These are phyloP conservation scores for Pinus albicaulis DNA, from an alignment of 75 land plant species.

Conservation along the genomic window DNA sequence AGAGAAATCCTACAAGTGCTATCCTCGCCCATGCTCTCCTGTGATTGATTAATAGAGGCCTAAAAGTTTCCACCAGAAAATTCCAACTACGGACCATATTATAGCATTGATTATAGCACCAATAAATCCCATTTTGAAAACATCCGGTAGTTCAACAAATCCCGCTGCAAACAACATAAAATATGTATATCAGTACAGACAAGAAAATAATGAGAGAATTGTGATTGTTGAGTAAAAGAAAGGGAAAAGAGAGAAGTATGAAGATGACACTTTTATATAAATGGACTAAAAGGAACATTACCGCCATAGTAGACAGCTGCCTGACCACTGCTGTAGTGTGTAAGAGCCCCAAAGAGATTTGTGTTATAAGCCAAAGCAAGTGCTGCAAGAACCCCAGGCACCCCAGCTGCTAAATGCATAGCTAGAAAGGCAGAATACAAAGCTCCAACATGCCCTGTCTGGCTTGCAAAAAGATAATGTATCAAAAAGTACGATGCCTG, in stretches of 20 bases:
- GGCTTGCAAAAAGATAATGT: constrained; percentile 98
- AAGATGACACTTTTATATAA: constrained; percentile 7
- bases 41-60: constrained; percentile 65
- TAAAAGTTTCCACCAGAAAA: constrained; percentile 92
- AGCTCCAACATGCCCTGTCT: constrained; percentile 99
- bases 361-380: constrained; percentile 95
- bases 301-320: constrained; percentile 99
- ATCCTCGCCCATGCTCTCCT: not conserved
- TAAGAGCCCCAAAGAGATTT: constrained; percentile 97
- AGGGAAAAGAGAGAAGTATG: not conserved
- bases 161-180: constrained; percentile 61
- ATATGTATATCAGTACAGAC: not conserved
- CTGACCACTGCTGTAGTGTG: constrained; percentile 99
- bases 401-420: constrained; percentile 96
- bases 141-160: constrained; percentile 89
- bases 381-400: constrained; percentile 91
- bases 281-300: constrained; percentile 18
- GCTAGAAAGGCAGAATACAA: constrained; percentile 95
- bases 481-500: constrained; percentile 91
- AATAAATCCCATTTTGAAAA: constrained; percentile 75
- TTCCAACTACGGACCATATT: constrained; percentile 78
- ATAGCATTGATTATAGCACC: constrained; percentile 63
- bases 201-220: not conserved
- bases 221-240: not conserved
- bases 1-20: no score